Percentiles rank a stretch among this genome's conserved stretches.
Evolutionary conservation across 164 flowering plant species (phyloP).

Genomic region (Chimonanthus salicifolius): DNA sequence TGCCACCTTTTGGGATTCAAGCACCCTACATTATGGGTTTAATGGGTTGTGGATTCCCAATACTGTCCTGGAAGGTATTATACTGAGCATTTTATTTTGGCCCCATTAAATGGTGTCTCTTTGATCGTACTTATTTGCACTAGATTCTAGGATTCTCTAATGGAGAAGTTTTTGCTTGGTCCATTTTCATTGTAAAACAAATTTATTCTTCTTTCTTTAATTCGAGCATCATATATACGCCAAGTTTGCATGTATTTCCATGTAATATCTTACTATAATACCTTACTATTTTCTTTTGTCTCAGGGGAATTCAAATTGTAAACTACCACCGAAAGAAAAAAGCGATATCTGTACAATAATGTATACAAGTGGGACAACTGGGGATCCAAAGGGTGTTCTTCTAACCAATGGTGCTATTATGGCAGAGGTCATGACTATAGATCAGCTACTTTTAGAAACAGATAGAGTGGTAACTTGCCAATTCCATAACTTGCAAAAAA

Average conservation of each 20-base stretch:
- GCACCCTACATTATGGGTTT: too few relatives aligned
- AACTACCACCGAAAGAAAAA: slow-evolving; percentile 62
- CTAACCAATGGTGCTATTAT: slow-evolving; percentile 52
- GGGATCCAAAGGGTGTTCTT: slow-evolving; percentile 97
- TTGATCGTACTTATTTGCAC: too few relatives aligned
- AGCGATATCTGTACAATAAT: slow-evolving; percentile 75
- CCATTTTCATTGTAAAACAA: too few relatives aligned
- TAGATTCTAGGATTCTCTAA: too few relatives aligned
- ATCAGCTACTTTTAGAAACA: slow-evolving; percentile 52
- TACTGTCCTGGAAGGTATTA: too few relatives aligned
- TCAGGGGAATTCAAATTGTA: slow-evolving; percentile 53
- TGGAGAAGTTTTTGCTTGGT: too few relatives aligned
- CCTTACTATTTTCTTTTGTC: background rate
- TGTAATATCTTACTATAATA: too few relatives aligned
- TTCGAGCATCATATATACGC: background rate
- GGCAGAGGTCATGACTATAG: slow-evolving; percentile 57
- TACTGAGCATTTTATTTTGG: background rate
- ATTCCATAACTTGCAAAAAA: background rate
- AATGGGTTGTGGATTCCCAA: too few relatives aligned
- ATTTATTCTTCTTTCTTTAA: background rate
- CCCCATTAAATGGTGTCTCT: background rate
- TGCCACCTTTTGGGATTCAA: too few relatives aligned
- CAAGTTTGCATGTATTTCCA: background rate
- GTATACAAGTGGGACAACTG: slow-evolving; percentile 99
- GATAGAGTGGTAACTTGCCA: slow-evolving; percentile 56